Percentiles rank a stretch among this genome's conserved stretches.
Evolutionary conservation across 139 green algal species (phyloP).

Genomic region (Diplosphaera chodatii): DNA sequence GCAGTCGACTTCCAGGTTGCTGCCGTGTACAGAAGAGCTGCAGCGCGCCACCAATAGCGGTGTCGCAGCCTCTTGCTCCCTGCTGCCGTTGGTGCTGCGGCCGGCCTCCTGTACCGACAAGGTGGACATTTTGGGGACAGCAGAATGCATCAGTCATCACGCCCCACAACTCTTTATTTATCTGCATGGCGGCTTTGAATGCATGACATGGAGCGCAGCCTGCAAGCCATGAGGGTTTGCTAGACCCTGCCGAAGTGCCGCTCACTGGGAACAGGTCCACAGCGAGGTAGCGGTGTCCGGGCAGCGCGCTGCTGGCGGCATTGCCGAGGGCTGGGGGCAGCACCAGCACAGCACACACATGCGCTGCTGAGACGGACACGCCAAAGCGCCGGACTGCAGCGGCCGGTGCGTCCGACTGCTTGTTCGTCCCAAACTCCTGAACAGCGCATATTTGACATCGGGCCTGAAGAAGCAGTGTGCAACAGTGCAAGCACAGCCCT

Average conservation of each 20-base stretch:
- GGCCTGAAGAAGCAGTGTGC: too few species aligned
- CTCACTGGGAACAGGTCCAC: constrained; percentile 9
- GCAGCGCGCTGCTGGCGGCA: background rate
- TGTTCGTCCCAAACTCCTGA: background rate
- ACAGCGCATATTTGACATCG: background rate
- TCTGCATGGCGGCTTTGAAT: too few species aligned
- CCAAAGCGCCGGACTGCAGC: background rate
- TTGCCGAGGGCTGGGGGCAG: background rate
- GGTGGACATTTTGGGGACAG: too few species aligned
- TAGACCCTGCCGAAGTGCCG: too few species aligned
- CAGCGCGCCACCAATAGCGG: background rate
- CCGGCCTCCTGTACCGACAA: too few species aligned
- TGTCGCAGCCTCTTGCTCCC: too few species aligned
- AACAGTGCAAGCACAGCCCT: too few species aligned
- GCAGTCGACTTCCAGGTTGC: background rate
- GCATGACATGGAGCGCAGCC: too few species aligned
- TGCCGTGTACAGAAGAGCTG: background rate
- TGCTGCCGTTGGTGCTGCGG: too few species aligned
- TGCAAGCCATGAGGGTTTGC: too few species aligned
- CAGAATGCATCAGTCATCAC: too few species aligned
- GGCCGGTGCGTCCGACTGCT: background rate
- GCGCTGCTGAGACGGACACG: background rate
- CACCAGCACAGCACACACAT: constrained; percentile 10
- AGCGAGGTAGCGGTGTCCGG: constrained; percentile 13
- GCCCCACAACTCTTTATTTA: too few species aligned